These are phyloP conservation scores for Spizellomyces sp. DNA, from an alignment of 192 early-diverging fungal genomes.

Conservation along the genomic window DNA sequence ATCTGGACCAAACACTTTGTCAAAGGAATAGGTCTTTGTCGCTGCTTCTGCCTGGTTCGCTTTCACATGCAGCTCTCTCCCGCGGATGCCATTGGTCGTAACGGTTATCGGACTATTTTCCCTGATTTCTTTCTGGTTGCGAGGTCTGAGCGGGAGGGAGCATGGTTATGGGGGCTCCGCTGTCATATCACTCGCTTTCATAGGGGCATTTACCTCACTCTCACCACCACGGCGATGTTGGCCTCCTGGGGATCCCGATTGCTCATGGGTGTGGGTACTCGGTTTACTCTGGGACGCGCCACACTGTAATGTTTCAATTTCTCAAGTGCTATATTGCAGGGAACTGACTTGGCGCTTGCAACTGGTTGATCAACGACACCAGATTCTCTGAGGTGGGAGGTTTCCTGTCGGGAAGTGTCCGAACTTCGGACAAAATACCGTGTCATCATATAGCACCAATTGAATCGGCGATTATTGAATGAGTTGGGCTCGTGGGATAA, in stretches of 20 bases:
- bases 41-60: conserved; percentile 51
- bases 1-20: conserved; percentile 89
- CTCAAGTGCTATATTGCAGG: too few species aligned
- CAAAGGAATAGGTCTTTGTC: conserved; percentile 83
- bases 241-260: conserved; percentile 44
- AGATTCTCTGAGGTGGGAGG: too few species aligned
- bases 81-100: conserved; percentile 48
- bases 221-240: conserved; percentile 53
- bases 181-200: not conserved
- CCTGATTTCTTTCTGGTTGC: conserved; percentile 65
- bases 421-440: too few species aligned
- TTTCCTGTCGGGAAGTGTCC: too few species aligned
- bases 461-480: too few species aligned
- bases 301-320: too few species aligned
- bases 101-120: conserved; percentile 69
- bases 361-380: too few species aligned
- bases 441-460: too few species aligned
- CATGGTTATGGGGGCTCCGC: not conserved
- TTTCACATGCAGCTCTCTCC: conserved; percentile 63
- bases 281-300: too few species aligned
- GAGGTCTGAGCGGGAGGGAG: conserved; percentile 34
- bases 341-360: too few species aligned
- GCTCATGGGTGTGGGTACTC: not conserved
- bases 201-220: conserved; percentile 41
- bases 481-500: too few species aligned